Evolutionary conservation across 2,329 filamentous ascomycete species (phyloP), one percentile per base, ranked within the genome.

Genomic region (Ilyonectria destructans): DNA sequence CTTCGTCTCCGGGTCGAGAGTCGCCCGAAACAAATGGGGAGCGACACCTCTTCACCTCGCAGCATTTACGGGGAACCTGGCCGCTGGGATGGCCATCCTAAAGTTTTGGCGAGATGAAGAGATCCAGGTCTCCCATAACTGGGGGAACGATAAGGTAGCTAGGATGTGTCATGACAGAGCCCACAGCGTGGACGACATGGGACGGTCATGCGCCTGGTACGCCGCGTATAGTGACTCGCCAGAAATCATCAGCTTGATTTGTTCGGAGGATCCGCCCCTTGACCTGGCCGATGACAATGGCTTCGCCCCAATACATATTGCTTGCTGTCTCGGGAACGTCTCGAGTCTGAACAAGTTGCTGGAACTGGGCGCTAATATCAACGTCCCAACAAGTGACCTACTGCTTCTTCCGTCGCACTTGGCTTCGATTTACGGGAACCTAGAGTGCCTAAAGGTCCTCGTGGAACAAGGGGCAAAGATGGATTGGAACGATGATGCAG

Each of bases 1-100:
- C 8, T 33, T 58, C 9, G 21, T 48, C 40, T 40, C 21, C 19
- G 5, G n/a, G 21, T 58, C 13, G 6, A 31, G 10, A n/a, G 23
- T 13, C 19, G 26, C 29, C 2, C 23, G n/a, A 17, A 60, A 60
- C 31, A 23, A 19, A 19, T 60, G 57, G 57, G 57, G 57, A 35
- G 45, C 57, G 8, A 60, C 57, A 43, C 57, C 57, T 12, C 45
- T 60, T 21, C 57, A 60, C 17, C 26, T 60, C n/a, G 26, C 57
- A 17, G 57, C 57, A 4, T 29, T 60, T 17, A 40, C 57, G 12
- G 31, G 45, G 17, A 51, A 60, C 29, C 23, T 35, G 19, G 40
- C 56, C 17, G 40, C 40, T 12, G 26, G 40, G 6, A 23, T 29
- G 4, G 40, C 40, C 37, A 35, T 58, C 40, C 37, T 58, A 12